Percentiles rank a stretch among this genome's conserved stretches.
phyloP scores from a whole-genome alignment of 1,284 basidiomycete species.

The Papiliotrema flavescens region DNA sequence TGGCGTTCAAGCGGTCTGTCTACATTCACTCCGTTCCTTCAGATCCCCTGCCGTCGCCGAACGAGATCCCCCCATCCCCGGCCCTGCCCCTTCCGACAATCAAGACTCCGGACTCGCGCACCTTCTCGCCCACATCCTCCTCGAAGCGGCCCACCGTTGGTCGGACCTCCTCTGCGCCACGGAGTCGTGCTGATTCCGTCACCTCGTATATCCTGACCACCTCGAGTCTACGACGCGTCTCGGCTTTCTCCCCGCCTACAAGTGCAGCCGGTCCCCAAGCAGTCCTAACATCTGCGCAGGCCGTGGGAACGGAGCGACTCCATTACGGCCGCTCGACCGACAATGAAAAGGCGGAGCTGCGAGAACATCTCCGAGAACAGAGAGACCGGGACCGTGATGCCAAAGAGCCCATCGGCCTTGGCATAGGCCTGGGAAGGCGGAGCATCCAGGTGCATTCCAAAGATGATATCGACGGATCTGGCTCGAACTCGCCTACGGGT shows the following conservation, averaged over 20 bases:
- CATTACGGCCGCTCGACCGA: conserved; percentile 5
- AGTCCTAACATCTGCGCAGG: conserved; percentile 21
- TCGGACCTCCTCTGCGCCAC: conserved; percentile 13
- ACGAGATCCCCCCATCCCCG: neutral
- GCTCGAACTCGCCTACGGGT: conserved; percentile 16
- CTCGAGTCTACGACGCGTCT: conserved; percentile 15
- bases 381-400: conserved; percentile 11
- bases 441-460: conserved; percentile 30
- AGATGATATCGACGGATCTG: conserved; percentile 23
- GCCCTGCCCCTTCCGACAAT: conserved; percentile 5
- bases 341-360: conserved; percentile 20
- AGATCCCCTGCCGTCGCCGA: neutral
- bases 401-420: conserved; percentile 19
- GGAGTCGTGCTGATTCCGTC: conserved; percentile 25
- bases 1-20: conserved; percentile 38
- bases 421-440: conserved; percentile 24
- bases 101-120: neutral
- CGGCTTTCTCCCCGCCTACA: conserved; percentile 35
- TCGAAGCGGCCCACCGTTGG: neutral
- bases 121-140: neutral
- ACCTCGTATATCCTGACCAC: conserved; percentile 28
- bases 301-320: conserved; percentile 16
- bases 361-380: conserved; percentile 36
- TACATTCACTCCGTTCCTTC: conserved; percentile 23
- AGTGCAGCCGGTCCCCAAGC: conserved; percentile 19